These are phyloP conservation scores for Hippophae gyantsensis DNA, from an alignment of 306 rosid species.

Conservation along the genomic window DNA sequence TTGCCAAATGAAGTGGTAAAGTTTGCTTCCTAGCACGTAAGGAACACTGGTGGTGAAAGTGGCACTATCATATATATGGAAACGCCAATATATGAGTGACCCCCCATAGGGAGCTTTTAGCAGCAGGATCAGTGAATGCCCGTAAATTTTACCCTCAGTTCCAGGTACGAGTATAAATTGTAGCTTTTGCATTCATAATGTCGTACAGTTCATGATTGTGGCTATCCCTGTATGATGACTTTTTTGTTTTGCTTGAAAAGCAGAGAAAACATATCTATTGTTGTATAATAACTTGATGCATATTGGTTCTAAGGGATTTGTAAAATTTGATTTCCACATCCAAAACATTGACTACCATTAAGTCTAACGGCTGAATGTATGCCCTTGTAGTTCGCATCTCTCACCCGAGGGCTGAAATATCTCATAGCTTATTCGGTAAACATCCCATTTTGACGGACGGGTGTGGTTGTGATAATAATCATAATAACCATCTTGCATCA, in stretches of 20 bases:
- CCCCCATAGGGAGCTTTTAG: slow-evolving; percentile 18
- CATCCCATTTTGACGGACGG: too few relatives aligned
- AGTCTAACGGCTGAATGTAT: slow-evolving; percentile 4
- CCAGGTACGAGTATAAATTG: slow-evolving; percentile 29
- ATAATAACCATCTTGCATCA: too few relatives aligned
- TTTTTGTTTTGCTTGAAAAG: too few relatives aligned
- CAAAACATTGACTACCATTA: slow-evolving; percentile 24
- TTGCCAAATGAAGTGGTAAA: slow-evolving; percentile 14
- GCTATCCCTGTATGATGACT: slow-evolving; percentile 3
- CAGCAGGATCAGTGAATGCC: slow-evolving; percentile 28
- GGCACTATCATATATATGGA: slow-evolving; percentile 11
- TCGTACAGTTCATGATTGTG: slow-evolving; percentile 32
- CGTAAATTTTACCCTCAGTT: slow-evolving; percentile 38
- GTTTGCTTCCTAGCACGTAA: slow-evolving; percentile 18
- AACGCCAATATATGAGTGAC: slow-evolving; percentile 12
- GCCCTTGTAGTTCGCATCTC: too few relatives aligned
- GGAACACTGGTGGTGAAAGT: slow-evolving; percentile 17
- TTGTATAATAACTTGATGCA: slow-evolving; percentile 17
- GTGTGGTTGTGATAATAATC: too few relatives aligned
- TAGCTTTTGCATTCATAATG: slow-evolving; percentile 23
- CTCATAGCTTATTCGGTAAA: too few relatives aligned
- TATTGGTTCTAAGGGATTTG: slow-evolving; percentile 14
- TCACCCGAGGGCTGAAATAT: too few relatives aligned
- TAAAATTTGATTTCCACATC: slow-evolving; percentile 19
- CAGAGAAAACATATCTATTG: too few relatives aligned